Percentiles rank a stretch among this genome's conserved stretches.
Evolutionary conservation across 2,329 filamentous ascomycete species (phyloP).

Genomic region (Chrysosphaeria jannelii): DNA sequence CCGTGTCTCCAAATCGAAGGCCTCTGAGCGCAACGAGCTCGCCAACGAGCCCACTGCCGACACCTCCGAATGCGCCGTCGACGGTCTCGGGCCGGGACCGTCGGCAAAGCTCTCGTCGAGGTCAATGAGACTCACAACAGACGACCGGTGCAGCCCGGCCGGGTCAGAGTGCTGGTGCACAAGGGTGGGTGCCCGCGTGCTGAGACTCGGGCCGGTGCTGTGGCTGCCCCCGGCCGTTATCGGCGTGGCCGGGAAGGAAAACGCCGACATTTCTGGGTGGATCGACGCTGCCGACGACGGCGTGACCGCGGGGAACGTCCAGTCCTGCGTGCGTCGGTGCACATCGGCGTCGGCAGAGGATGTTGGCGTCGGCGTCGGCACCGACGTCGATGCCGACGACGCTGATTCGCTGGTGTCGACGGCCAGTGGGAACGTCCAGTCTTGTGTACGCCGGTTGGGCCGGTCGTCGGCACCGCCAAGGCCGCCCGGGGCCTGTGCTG

Average conservation of each 20-base stretch:
- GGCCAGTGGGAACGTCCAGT: constrained; percentile 23
- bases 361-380: constrained; percentile 17
- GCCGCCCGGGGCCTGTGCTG: constrained; percentile 7
- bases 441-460: constrained; percentile 11
- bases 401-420: no score
- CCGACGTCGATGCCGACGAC: constrained; percentile 13
- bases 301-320: constrained; percentile 19
- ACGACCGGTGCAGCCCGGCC: constrained; percentile 9
- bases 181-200: constrained; percentile 5
- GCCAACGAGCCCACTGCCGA: no score
- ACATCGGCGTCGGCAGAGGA: constrained; percentile 18
- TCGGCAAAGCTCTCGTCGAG: constrained; percentile 13
- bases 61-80: constrained; percentile 27
- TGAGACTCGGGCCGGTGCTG: constrained; percentile 1
- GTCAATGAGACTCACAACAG: constrained; percentile 10
- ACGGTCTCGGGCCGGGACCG: constrained; percentile 21
- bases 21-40: no score
- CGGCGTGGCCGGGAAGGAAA: constrained; percentile 1
- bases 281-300: constrained; percentile 15
- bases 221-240: constrained; percentile 1
- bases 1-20: no score
- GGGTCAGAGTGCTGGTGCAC: constrained; percentile 19
- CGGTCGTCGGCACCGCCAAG: constrained; percentile 18
- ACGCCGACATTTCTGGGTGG: background rate
- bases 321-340: constrained; percentile 13